Percentiles rank a stretch among this genome's conserved stretches.
Evolutionary conservation across 2,329 filamentous ascomycete species (phyloP).

Genomic region (Seiridium cupressi): DNA sequence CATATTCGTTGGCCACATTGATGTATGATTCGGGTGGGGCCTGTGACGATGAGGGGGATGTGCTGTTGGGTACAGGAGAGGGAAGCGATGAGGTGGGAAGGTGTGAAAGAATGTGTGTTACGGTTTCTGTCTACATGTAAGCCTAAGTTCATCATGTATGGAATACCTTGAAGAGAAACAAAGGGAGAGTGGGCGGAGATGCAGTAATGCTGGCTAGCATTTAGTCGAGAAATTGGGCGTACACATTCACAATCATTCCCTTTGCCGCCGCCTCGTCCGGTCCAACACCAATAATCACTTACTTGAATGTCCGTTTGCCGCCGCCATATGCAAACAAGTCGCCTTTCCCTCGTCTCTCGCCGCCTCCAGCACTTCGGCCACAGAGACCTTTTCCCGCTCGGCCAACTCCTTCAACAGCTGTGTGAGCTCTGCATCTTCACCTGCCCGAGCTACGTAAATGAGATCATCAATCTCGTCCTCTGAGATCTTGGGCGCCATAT

Average conservation of each 20-base stretch:
- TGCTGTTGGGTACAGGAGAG: slow-evolving; percentile 13
- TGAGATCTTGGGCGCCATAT: slow-evolving; percentile 55
- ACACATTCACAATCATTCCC: no score
- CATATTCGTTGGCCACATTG: slow-evolving; percentile 72
- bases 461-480: slow-evolving; percentile 89
- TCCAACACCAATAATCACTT: slow-evolving; percentile 24
- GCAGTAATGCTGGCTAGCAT: no score
- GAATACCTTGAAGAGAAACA: no score
- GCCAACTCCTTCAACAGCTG: slow-evolving; percentile 57
- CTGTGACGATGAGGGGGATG: slow-evolving; percentile 23
- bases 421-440: slow-evolving; percentile 70
- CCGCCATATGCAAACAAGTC: slow-evolving; percentile 87
- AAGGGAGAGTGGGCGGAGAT: no score
- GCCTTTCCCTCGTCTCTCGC: slow-evolving; percentile 74
- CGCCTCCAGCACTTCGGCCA: slow-evolving; percentile 64
- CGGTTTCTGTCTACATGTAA: slow-evolving; percentile 31
- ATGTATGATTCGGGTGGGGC: slow-evolving; percentile 42
- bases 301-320: slow-evolving; percentile 86
- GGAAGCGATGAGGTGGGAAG: slow-evolving; percentile 28
- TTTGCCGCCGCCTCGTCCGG: no score
- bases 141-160: background rate
- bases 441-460: slow-evolving; percentile 79
- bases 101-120: slow-evolving; percentile 43
- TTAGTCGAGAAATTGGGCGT: no score
- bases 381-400: slow-evolving; percentile 56